Evolutionary conservation across 1,284 basidiomycete species (phyloP).

Genomic region (Cryptococcus floricola): DNA sequence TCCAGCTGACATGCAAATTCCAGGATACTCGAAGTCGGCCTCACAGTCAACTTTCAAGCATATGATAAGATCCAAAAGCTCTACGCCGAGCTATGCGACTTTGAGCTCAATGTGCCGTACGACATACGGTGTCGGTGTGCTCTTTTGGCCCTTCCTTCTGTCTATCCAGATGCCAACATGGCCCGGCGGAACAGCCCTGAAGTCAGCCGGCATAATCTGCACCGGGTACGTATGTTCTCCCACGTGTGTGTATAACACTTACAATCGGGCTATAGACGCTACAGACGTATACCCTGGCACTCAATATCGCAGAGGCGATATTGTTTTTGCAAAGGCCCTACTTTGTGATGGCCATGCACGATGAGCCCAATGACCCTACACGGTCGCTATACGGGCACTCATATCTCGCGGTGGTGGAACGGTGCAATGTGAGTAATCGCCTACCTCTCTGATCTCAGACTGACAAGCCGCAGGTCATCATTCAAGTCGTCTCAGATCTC

Average conservation of each 20-base stretch:
- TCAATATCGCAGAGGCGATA: constrained; percentile 29
- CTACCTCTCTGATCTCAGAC: not conserved
- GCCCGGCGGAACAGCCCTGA: constrained; percentile 20
- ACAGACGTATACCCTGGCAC: constrained; percentile 24
- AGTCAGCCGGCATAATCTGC: constrained; percentile 17
- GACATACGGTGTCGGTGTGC: constrained; percentile 27
- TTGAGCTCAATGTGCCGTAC: constrained; percentile 26
- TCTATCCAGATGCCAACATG: constrained; percentile 17
- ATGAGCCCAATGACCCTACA: constrained; percentile 27
- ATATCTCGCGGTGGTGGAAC: constrained; percentile 31
- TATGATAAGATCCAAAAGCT: constrained; percentile 20
- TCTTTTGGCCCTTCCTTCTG: constrained; percentile 19
- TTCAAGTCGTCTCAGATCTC: constrained; percentile 23
- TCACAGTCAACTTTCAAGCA: constrained; percentile 20
- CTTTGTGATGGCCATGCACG: constrained; percentile 35
- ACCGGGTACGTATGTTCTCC: constrained; percentile 1
- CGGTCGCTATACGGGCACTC: constrained; percentile 24
- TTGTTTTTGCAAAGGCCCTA: constrained; percentile 33
- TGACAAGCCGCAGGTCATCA: constrained; percentile 20
- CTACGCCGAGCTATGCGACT: constrained; percentile 20
- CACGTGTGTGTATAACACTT: not conserved
- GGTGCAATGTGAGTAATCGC: constrained; percentile 23
- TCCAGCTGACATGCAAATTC: not conserved
- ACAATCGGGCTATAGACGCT: constrained; percentile 9
- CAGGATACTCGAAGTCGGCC: constrained; percentile 13